These are phyloP conservation scores for Mycotypha africana DNA, from an alignment of 371 early-diverging fungal species.

Conservation along the genomic window DNA sequence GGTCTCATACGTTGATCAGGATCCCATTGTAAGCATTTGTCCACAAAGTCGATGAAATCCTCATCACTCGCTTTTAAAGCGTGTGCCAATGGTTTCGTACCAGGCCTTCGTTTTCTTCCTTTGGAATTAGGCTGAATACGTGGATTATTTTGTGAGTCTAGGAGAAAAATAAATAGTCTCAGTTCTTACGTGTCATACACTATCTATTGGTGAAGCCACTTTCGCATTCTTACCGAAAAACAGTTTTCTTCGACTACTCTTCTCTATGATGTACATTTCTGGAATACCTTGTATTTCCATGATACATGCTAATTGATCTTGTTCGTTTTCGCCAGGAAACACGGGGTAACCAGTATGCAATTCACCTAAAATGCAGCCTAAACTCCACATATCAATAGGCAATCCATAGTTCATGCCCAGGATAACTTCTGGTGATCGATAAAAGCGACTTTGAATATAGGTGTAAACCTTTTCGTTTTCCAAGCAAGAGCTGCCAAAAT, in stretches of 20 bases:
- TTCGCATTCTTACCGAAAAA: conserved; percentile 89
- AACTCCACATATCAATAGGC: conserved; percentile 97
- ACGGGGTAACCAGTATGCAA: conserved; percentile 82
- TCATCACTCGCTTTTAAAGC: conserved; percentile 67
- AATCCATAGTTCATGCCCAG: conserved; percentile 75
- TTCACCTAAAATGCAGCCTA: conserved; percentile 97
- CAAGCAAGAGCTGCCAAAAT: conserved; percentile 86
- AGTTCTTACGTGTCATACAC: no score
- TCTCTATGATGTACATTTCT: conserved; percentile 64
- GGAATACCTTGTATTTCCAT: conserved; percentile 88
- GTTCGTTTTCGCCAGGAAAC: conserved; percentile 95
- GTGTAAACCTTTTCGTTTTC: conserved; percentile 80
- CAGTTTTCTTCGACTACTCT: conserved; percentile 68
- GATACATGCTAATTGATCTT: conserved; percentile 88
- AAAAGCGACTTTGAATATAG: conserved; percentile 95
- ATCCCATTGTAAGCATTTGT: conserved; percentile 80
- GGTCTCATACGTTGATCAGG: conserved; percentile 82
- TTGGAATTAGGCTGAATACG: conserved; percentile 74
- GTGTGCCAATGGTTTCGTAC: conserved; percentile 63
- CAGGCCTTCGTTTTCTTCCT: conserved; percentile 80
- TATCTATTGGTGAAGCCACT: no score
- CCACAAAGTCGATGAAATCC: conserved; percentile 79
- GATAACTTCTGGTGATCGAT: conserved; percentile 95
- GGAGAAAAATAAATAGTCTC: conserved; percentile 12
- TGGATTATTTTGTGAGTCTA: conserved; percentile 63